Base-by-base conservation (phyloP, 768 basidiomycete genomes). In the Xerocomus brunneocitrinus region DNA sequence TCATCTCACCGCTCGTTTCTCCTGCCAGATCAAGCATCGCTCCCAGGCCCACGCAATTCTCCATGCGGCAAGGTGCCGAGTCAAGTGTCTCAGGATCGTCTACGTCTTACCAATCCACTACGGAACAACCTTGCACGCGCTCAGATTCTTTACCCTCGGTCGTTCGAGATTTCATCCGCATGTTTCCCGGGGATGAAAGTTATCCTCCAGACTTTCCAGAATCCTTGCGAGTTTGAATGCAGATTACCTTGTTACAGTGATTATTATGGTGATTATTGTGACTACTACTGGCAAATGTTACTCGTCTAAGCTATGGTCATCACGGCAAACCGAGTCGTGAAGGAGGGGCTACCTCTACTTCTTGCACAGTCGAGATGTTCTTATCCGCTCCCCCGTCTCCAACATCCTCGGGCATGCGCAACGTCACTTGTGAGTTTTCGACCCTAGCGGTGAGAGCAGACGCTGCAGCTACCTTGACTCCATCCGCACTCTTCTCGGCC, bases 171-270 rank as follows among this genome's bases (percentile, higher is more conserved):
- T 70, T 70, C 41, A 43, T 70, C 41, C 49, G 54, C 16, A 72
- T 72, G 69, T 70, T 70, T 28, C 47, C 64, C 24, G 71, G 63
- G 22, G 67, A 70, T 31, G 69, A 67, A 40, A 70, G 69, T 28
- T 70, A 72, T 39, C 69, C 69, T 39, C 53, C 64, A 35, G 63
- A 72, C 54, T 70, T 70, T 55, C 69, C 69, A 24, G 63, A 64
- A 38, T 70, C 69, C 28, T 43, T 70, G 27, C 66, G 61, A 52
- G 47, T 53, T 49, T 53, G 45, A 43, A 45, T 48, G 52, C 39
- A 42, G 8, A 38, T 30, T 48, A 44, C 8, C 14, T 28, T 46
- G 13, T 50, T 52, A 39, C 45, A 45, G 6, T 41, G 27, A 47
- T 34, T 43, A 14, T 31, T 53, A 49, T 40, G 39, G 9, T 48